phyloP scores from a whole-genome alignment of 1,284 basidiomycete genomes.

The Trametes hirsuta region DNA sequence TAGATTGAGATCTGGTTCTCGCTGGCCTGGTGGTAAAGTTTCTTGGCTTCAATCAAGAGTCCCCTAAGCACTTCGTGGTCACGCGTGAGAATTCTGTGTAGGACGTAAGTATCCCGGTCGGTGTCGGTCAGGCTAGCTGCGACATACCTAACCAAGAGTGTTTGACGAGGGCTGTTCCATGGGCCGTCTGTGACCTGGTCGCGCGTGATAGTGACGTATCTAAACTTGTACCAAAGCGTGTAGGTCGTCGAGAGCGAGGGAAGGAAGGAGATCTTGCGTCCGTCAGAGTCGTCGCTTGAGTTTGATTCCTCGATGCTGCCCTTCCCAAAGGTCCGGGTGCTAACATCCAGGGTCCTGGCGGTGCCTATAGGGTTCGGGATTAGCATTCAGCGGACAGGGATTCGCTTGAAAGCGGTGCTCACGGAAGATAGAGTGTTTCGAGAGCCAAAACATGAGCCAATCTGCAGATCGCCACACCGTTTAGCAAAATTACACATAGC shows the following conservation, averaged over 20 bases:
- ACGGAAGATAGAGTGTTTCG: slow-evolving; percentile 38
- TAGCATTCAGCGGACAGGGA: neutral
- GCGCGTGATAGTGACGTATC: slow-evolving; percentile 34
- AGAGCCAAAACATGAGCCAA: slow-evolving; percentile 41
- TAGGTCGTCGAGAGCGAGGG: slow-evolving; percentile 34
- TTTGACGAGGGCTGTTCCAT: slow-evolving; percentile 28
- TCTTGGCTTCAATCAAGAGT: slow-evolving; percentile 61
- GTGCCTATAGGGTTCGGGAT: slow-evolving; percentile 21
- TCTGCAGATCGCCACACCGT: slow-evolving; percentile 15
- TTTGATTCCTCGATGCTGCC: slow-evolving; percentile 20
- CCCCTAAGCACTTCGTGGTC: slow-evolving; percentile 49
- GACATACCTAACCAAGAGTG: slow-evolving; percentile 34
- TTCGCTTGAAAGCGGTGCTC: slow-evolving; percentile 7
- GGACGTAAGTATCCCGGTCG: neutral
- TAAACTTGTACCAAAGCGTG: slow-evolving; percentile 37
- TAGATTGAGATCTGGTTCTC: slow-evolving; percentile 59
- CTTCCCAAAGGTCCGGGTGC: slow-evolving; percentile 29
- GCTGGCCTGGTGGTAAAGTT: slow-evolving; percentile 51
- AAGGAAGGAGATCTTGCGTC: slow-evolving; percentile 34
- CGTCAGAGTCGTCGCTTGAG: slow-evolving; percentile 24
- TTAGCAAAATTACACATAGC: slow-evolving; percentile 10
- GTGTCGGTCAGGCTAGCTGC: neutral
- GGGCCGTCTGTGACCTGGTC: slow-evolving; percentile 28
- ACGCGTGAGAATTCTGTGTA: slow-evolving; percentile 53
- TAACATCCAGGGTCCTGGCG: slow-evolving; percentile 38